Conservation (phyloP, 805 yeast genomes). For the Wickerhamomyces ciferrii region DNA sequence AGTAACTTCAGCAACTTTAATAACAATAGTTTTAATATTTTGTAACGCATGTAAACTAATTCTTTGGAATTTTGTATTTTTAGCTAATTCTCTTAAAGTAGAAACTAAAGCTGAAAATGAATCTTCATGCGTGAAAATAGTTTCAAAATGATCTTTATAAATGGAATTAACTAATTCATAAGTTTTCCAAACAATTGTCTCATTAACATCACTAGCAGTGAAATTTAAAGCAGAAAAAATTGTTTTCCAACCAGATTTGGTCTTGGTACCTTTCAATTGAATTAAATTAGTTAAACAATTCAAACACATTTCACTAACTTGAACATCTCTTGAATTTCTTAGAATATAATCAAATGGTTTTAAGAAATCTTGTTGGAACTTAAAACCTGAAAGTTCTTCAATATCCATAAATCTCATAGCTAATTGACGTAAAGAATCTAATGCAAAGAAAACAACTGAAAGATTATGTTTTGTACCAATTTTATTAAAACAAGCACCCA, state of each 20-base stretch:
- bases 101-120: conserved; percentile 54
- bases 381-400: conserved; percentile 92
- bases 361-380: conserved; percentile 90
- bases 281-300: conserved; percentile 89
- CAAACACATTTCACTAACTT: conserved; percentile 82
- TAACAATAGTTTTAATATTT: conserved; percentile 57
- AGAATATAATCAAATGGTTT: conserved; percentile 84
- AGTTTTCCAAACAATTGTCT: conserved; percentile 56
- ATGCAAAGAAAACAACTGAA: conserved; percentile 80
- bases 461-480: conserved; percentile 79
- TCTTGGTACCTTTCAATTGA: conserved; percentile 61
- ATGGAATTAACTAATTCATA: conserved; percentile 60
- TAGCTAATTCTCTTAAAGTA: conserved; percentile 76
- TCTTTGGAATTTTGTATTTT: conserved; percentile 78
- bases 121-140: conserved; percentile 66
- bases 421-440: conserved; percentile 90
- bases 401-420: conserved; percentile 89
- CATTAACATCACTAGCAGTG: conserved; percentile 61
- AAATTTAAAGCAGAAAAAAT: conserved; percentile 73
- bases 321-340: conserved; percentile 55
- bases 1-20: conserved; percentile 46
- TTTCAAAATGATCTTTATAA: conserved; percentile 53
- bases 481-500: conserved; percentile 83
- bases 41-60: conserved; percentile 77
- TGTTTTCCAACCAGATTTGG: conserved; percentile 94